Base-by-base conservation (phyloP, 192 early-diverging fungal genomes). In the Rhizophagus prolifer region DNA sequence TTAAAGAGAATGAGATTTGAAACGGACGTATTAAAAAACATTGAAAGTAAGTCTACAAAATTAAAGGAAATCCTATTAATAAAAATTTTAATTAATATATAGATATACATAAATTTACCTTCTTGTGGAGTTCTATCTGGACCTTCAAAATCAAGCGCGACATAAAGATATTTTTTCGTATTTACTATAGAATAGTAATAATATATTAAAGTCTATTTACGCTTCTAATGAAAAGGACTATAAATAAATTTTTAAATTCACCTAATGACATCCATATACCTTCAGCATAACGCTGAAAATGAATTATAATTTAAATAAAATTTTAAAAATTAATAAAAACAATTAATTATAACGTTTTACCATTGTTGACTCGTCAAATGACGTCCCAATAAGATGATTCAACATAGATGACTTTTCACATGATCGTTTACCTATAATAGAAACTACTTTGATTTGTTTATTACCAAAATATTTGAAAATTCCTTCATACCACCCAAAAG, bases 121-220 rank as follows among this genome's bases (percentile, higher is more conserved):
- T 72, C 77, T 78, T 78, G 77, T 23, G 77, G 70, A 0, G 77
- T 74, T 72, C 77, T 75, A 0, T 78, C 58, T 9, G 46, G 34
- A 36, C 77, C 77, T 60, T 78, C 77, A 34, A 78, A 78, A 14
- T 78, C 70, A 36, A 78, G 67, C 1, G 71, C 70, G 4, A 78
- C 77, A 60, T 78, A 78, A 23, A 78, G 8, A 23, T 38, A 72
- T 21, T 78, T 14, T 1, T 46, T 25, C 8, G 60, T 63, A 12
- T 30, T 26, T 21, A 44, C 72, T 74, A 44, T 63, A 30, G 30
- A 60, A 13, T 16, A 30, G 19, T 38, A 36, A n/a, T 5, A 38
- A 38, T 38, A 38, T 7, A 38, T 38, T 38, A 8, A 38, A 8
- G 36, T 38, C 36, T 8, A 67, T 41, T 41, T 23, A 12, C 16